Base-by-base conservation (phyloP, 2,329 filamentous ascomycete species). In the Lachnellula hyalina region DNA sequence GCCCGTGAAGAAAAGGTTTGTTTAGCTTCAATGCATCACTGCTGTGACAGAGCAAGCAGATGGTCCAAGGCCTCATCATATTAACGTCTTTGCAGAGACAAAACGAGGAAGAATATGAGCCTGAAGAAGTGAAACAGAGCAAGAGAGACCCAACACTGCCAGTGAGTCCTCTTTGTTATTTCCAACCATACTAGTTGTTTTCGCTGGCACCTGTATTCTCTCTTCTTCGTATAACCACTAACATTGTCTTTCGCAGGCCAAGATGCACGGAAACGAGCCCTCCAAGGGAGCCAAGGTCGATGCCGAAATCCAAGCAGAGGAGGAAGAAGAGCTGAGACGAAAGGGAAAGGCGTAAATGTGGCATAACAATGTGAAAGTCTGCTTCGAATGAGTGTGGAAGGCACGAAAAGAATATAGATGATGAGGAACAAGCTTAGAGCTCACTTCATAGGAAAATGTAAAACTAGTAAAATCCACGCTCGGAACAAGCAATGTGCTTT, bases 231-330 rank as follows among this genome's bases (percentile, higher is more conserved):
- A 47, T 35, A 38, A 21, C 8, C 14, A n/a, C n/a, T 55, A 35
- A 49, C 28, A 14, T 12, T 21, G 34, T 32, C 6, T 15, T 11
- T 41, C n/a, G 36, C 41, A 72, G 82, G 87, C 86, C 53, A 80
- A 73, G 62, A 67, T 77, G 60, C 86, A 91, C 67, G 86, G 86
- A 57, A 90, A 90, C 68, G 78, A 90, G 73, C 87, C 87, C 2
- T 87, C 83, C 19, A 82, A 76, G 66, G 87, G 87, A 17, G 87
- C 87, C 23, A 81, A 87, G 76, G 78, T 90, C 54, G 87, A 91
- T 69, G 81, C 87, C 55, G 69, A 87, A 71, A 62, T 91, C 47
- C 75, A 80, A 66, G 80, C 81, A 4, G 87, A 90, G 65, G 87
- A 91, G 56, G 81, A 87, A 66, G 81, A 78, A 61, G 72, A 79